Conservation (phyloP, 345 rosid species). For the Ricinus communis region DNA sequence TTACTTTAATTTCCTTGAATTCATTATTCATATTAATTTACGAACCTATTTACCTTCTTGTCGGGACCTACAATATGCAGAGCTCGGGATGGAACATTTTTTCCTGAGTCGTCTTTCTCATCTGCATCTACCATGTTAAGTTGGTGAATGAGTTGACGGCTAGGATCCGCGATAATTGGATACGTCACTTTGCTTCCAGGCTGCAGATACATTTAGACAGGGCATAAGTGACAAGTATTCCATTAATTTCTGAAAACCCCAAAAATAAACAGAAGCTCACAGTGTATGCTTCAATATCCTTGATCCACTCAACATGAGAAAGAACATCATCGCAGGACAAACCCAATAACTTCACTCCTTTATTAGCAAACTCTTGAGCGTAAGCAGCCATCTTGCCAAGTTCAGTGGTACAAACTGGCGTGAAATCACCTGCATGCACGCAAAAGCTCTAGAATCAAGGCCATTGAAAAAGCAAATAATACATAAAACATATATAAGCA, state of each 20-base stretch:
- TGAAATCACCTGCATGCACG: constrained; percentile 60
- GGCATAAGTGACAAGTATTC: background rate
- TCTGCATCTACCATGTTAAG: constrained; percentile 86
- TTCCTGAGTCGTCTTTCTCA: constrained; percentile 45
- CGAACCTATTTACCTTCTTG: constrained; percentile 39
- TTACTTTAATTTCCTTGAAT: background rate
- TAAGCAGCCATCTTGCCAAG: constrained; percentile 62
- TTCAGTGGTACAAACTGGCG: constrained; percentile 83
- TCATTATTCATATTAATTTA: background rate
- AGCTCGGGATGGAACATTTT: constrained; percentile 59
- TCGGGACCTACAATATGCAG: constrained; percentile 72
- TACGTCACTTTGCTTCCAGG: constrained; percentile 62
- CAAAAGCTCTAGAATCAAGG: no score
- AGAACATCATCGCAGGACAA: constrained; percentile 69
- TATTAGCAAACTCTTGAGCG: constrained; percentile 47
- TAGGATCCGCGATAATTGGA: constrained; percentile 71
- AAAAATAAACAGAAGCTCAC: constrained; percentile 23
- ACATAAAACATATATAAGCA: background rate
- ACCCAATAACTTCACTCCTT: constrained; percentile 75
- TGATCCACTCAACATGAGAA: constrained; percentile 69
- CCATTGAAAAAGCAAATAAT: background rate
- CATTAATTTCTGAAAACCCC: background rate
- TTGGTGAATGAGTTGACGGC: constrained; percentile 49
- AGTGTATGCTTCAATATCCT: constrained; percentile 68
- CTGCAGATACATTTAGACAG: constrained; percentile 24